Conservation (phyloP, 257 asterid genomes). For the Solanum habrochaites region DNA sequence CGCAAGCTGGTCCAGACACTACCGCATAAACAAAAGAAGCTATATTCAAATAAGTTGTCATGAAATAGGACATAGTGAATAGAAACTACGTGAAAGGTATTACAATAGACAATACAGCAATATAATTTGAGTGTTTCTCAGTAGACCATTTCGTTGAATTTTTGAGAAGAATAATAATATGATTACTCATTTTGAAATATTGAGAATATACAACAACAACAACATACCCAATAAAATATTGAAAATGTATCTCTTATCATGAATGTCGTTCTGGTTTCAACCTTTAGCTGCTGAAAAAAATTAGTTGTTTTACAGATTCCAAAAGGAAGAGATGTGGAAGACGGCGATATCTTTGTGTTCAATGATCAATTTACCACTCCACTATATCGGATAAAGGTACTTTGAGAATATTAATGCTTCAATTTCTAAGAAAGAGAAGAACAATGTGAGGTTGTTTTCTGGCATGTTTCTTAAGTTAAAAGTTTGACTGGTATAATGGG, state of each 20-base stretch:
- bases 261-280: background rate
- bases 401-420: background rate
- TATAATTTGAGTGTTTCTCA: background rate
- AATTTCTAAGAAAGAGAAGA: background rate
- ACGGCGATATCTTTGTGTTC: conserved; percentile 60
- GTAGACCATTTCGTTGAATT: background rate
- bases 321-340: conserved; percentile 39
- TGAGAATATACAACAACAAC: background rate
- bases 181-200: background rate
- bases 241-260: background rate
- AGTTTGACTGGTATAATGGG: background rate
- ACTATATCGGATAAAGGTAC: conserved; percentile 73
- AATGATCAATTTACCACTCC: conserved; percentile 80
- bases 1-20: background rate
- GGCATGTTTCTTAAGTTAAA: background rate
- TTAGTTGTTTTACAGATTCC: conserved; percentile 17
- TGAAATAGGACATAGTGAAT: background rate
- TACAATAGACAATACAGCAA: background rate
- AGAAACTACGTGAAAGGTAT: background rate
- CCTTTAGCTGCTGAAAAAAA: background rate
- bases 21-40: background rate
- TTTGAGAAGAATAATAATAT: background rate
- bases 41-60: background rate
- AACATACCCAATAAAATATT: background rate
- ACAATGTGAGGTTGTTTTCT: background rate